Percentiles rank a stretch among this genome's conserved stretches.
These are phyloP conservation scores for Erodium chrysanthum DNA, from an alignment of 441 rosid genomes.

Conservation along the genomic window DNA sequence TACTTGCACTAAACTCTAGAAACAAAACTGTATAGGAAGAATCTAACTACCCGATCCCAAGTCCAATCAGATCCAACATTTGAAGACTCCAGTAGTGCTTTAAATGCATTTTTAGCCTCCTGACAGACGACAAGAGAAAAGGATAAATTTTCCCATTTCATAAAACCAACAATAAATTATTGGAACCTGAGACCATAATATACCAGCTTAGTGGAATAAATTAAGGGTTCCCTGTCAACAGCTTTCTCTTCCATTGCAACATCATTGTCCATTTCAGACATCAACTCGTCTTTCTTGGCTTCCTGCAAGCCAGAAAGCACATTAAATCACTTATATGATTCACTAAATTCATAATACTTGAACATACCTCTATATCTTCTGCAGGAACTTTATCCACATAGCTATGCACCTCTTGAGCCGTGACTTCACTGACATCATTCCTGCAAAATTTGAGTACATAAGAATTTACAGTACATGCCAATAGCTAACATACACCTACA, in stretches of 20 bases:
- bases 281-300: conserved; percentile 35
- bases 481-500: conserved; percentile 12
- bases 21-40: conserved; percentile 14
- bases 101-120: conserved; percentile 59
- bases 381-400: conserved; percentile 32
- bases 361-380: conserved; percentile 38
- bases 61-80: conserved; percentile 66
- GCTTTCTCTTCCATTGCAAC: conserved; percentile 43
- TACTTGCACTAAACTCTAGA: conserved; percentile 14
- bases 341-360: conserved; percentile 12
- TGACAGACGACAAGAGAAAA: conserved; percentile 17
- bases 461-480: conserved; percentile 19
- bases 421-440: conserved; percentile 27
- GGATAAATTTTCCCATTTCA: conserved; percentile 14
- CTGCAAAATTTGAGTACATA: conserved; percentile 29
- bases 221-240: conserved; percentile 38
- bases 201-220: conserved; percentile 60
- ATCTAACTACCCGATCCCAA: conserved; percentile 57
- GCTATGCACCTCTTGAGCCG: conserved; percentile 29
- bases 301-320: conserved; percentile 34
- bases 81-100: conserved; percentile 48
- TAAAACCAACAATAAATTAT: conserved; percentile 16
- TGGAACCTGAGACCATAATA: conserved; percentile 13
- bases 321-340: conserved; percentile 19
- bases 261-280: conserved; percentile 33